Base-by-base conservation (phyloP, 306 rosid species). In the Calophaca sinica region DNA sequence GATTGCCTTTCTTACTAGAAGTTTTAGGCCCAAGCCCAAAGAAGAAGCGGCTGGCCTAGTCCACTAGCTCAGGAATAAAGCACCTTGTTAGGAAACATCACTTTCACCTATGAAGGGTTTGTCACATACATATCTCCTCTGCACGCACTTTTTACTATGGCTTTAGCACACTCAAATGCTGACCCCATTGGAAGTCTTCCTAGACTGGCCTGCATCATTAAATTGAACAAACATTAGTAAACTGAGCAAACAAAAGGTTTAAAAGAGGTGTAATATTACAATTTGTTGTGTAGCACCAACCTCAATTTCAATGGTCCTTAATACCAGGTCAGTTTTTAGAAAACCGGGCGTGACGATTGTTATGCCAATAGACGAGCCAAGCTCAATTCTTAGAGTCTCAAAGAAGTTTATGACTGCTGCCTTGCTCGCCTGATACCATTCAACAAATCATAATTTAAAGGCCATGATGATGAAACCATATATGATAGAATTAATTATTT, bases 311-410 rank as follows among this genome's bases (percentile, higher is more conserved):
- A 33, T 2, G 1, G 71, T 28, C 14, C 0, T 61, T 15, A 26
- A 14, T 72, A 55, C 0, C 31, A 87, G 13, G 33, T 80, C 33
- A 6, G 87, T 79, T 41, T 82, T 41, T 38, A 84, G 8, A 0
- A 70, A 9, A 15, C 88, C 91, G 0, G 88, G 88, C 0, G 82
- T 80, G 13, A 55, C 91, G 0, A 87, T 82, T 58, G 91, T 87
- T 41, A 87, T 74, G 49, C 84, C 82, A 61, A 84, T 58, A 0
- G 5, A 31, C 3, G 31, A 2, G 11, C 87, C 87, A 65, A 82
- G 13, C 80, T 87, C 91, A 58, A 62, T 41, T 70, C 85, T 82
- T 11, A 87, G 68, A 2, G 82, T 79, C 80, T 87, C 91, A 36
- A 67, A 80, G 73, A 82, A 84, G 73, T 10, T 80, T 71, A 84